A percentile compares a stretch with the other conserved stretches of the same genome.
Evolutionary conservation across 345 rosid genomes (phyloP).

Genomic region (Hevea brasiliensis): DNA sequence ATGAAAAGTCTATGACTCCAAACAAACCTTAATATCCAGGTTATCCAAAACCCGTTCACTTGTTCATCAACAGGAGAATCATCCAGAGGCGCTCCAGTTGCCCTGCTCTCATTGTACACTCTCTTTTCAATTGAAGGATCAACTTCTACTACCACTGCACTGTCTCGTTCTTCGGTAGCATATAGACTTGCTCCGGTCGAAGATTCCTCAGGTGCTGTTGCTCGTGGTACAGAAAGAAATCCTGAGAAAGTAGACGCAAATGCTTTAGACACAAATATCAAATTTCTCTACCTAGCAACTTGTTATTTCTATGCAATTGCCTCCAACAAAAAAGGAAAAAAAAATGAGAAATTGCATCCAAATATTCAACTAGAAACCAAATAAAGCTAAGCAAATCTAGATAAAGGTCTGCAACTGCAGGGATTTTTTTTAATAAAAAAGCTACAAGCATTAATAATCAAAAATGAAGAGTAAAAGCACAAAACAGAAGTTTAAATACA

Average conservation of each 20-base stretch:
- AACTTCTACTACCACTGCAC: conserved; percentile 31
- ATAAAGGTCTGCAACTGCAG: too few species aligned
- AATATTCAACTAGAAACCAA: too few species aligned
- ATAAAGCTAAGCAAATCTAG: too few species aligned
- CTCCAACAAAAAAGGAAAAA: too few species aligned
- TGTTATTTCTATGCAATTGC: too few species aligned
- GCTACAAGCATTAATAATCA: too few species aligned
- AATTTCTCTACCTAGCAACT: too few species aligned
- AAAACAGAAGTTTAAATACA: neutral
- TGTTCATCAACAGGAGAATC: conserved; percentile 39
- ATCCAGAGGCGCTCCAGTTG: conserved; percentile 28
- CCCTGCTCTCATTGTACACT: conserved; percentile 25
- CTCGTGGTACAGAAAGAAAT: conserved; percentile 39
- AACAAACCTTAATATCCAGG: conserved; percentile 56
- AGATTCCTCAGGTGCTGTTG: conserved; percentile 42
- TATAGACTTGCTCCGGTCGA: conserved; percentile 37
- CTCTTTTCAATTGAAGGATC: conserved; percentile 30
- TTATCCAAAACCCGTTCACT: conserved; percentile 46
- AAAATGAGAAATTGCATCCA: too few species aligned
- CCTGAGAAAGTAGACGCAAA: conserved; percentile 26
- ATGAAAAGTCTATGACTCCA: too few species aligned
- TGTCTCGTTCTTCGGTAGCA: conserved; percentile 42
- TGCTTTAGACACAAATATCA: neutral
- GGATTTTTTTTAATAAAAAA: too few species aligned
- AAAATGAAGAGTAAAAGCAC: too few species aligned